These are phyloP conservation scores for Diphasiastrum complanatum DNA, from an alignment of 83 land plant species.

Conservation along the genomic window DNA sequence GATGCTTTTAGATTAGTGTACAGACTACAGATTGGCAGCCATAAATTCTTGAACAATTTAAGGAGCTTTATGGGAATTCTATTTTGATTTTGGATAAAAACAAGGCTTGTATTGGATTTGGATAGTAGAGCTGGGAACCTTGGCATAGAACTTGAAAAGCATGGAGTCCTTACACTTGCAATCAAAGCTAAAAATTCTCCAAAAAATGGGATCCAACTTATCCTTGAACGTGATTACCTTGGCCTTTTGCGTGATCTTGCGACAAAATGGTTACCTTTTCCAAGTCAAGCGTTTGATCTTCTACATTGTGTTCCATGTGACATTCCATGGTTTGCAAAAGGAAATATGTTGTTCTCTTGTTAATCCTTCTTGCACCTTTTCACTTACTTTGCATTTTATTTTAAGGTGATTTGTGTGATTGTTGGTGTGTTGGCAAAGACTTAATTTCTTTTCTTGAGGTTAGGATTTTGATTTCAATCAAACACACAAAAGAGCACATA, in stretches of 20 bases:
- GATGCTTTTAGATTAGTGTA: no score
- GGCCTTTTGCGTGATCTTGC: conserved; percentile 16
- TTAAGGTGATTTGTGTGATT: no score
- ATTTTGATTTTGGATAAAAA: conserved; percentile 13
- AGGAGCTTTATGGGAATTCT: no score
- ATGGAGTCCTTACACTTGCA: conserved; percentile 19
- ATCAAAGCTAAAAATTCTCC: conserved; percentile 6
- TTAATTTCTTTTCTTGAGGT: no score
- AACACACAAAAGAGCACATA: no score
- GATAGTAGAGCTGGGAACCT: conserved; percentile 26
- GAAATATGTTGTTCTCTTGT: no score
- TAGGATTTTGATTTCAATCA: no score
- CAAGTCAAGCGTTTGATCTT: conserved; percentile 29
- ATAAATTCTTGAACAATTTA: no score
- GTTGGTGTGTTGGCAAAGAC: no score
- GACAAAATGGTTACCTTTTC: conserved; percentile 17
- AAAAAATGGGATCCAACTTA: conserved; percentile 21
- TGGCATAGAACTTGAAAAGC: conserved; percentile 16
- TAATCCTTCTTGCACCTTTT: no score
- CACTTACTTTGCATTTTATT: no score
- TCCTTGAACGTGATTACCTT: conserved; percentile 27
- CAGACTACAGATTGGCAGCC: no score
- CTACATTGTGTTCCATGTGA: conserved; percentile 26
- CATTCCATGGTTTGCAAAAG: conserved; percentile 23
- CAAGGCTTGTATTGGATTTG: conserved; percentile 22